Evolutionary conservation across 1,139 yeast genomes (phyloP).

Genomic region (Geotrichum citri-aurantii): DNA sequence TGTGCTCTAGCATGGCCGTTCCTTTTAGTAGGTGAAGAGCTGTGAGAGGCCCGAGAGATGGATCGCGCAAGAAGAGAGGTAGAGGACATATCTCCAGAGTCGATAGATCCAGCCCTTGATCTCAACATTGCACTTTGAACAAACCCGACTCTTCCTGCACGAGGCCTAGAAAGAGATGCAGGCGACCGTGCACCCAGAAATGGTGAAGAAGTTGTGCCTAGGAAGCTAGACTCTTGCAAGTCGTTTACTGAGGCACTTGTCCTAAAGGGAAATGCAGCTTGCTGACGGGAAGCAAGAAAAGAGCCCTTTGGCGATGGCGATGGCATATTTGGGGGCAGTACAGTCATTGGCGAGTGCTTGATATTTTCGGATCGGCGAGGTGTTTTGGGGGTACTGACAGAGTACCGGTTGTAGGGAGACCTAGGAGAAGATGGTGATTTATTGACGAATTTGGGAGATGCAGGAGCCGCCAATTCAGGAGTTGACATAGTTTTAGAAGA

Average conservation of each 20-base stretch:
- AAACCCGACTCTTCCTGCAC: slow-evolving; percentile 25
- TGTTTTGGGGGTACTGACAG: not conserved
- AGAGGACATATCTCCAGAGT: not conserved
- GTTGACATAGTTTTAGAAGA: not conserved
- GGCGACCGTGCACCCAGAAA: slow-evolving; percentile 1
- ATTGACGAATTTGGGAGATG: not conserved
- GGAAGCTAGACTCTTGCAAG: not conserved
- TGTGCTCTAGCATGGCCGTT: slow-evolving; percentile 15
- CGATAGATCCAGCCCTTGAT: not conserved
- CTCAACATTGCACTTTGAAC: slow-evolving; percentile 32
- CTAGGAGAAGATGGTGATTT: not conserved
- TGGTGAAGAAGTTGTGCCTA: not conserved
- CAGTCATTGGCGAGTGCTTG: not conserved
- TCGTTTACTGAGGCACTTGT: not conserved
- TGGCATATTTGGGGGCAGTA: not conserved
- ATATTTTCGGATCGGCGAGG: not conserved
- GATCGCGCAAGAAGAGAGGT: not conserved
- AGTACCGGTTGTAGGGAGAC: not conserved
- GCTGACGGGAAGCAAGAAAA: not conserved
- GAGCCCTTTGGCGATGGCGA: not conserved
- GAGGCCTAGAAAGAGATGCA: not conserved
- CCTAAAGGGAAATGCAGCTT: not conserved
- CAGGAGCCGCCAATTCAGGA: not conserved
- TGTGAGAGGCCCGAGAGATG: not conserved
- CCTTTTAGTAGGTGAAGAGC: not conserved